These are phyloP conservation scores for Mycena chlorophos DNA, from an alignment of 768 basidiomycete species.

Conservation along the genomic window DNA sequence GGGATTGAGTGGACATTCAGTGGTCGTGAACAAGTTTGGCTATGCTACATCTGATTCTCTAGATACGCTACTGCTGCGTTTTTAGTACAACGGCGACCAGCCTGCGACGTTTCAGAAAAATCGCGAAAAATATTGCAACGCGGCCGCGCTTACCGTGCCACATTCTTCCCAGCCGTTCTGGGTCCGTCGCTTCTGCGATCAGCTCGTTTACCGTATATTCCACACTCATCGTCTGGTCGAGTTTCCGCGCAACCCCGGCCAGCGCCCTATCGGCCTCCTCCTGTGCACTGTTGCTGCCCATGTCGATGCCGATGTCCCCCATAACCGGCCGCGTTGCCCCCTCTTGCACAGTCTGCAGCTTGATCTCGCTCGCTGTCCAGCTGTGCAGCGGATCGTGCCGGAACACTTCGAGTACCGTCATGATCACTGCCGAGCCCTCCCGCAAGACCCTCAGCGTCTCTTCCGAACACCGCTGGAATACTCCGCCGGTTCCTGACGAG, in stretches of 20 bases:
- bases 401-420: conserved; percentile 96
- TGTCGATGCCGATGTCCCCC: conserved; percentile 57
- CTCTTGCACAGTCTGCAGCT: conserved; percentile 65
- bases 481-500: conserved; percentile 83
- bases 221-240: conserved; percentile 83
- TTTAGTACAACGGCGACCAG: conserved; percentile 32
- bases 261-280: conserved; percentile 92
- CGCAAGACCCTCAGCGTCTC: conserved; percentile 91
- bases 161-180: conserved; percentile 73
- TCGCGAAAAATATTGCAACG: neutral
- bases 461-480: conserved; percentile 93
- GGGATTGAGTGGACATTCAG: too few relatives aligned
- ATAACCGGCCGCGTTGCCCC: conserved; percentile 30
- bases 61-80: too few relatives aligned
- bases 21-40: too few relatives aligned
- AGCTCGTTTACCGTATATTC: conserved; percentile 94
- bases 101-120: conserved; percentile 23
- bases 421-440: conserved; percentile 79
- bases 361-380: conserved; percentile 83
- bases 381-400: conserved; percentile 93
- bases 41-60: too few relatives aligned
- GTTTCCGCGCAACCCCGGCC: conserved; percentile 73
- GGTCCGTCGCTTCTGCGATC: conserved; percentile 83
- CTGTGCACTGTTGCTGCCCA: conserved; percentile 66
- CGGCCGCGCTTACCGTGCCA: conserved; percentile 57